A percentile compares a stretch with the other conserved stretches of the same genome.
Evolutionary conservation across 208 protist genomes (phyloP).

Genomic region (Naegleria lovaniensis): DNA sequence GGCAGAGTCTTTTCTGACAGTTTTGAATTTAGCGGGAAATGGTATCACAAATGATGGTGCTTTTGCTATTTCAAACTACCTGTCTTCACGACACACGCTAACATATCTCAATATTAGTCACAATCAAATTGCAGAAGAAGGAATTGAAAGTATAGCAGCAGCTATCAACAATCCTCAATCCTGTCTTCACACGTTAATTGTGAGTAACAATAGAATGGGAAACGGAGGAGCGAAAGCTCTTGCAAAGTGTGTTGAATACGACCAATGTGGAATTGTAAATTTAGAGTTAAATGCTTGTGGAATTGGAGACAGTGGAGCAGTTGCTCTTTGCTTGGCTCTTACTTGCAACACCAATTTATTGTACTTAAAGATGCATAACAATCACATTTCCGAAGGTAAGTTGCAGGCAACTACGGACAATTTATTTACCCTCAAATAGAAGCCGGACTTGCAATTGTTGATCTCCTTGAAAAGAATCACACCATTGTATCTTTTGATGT

Average conservation of each 20-base stretch:
- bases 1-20: neutral
- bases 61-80: neutral
- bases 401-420: too few relatives aligned
- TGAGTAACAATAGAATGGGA: slow-evolving; percentile 13
- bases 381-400: slow-evolving; percentile 1
- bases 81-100: neutral
- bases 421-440: neutral
- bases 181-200: neutral
- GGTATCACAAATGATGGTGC: neutral
- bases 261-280: neutral
- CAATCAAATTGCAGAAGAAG: neutral
- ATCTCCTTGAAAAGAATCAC: neutral
- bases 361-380: neutral
- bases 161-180: neutral
- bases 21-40: neutral
- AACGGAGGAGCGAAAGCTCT: neutral
- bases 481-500: neutral
- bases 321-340: neutral
- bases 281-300: slow-evolving; percentile 14
- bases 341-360: neutral
- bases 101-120: neutral
- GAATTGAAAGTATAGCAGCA: neutral
- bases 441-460: neutral
- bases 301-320: neutral
- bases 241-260: neutral